These are phyloP conservation scores for Aspergillus sp. DNA, from an alignment of 2,329 filamentous ascomycete genomes.

Conservation along the genomic window DNA sequence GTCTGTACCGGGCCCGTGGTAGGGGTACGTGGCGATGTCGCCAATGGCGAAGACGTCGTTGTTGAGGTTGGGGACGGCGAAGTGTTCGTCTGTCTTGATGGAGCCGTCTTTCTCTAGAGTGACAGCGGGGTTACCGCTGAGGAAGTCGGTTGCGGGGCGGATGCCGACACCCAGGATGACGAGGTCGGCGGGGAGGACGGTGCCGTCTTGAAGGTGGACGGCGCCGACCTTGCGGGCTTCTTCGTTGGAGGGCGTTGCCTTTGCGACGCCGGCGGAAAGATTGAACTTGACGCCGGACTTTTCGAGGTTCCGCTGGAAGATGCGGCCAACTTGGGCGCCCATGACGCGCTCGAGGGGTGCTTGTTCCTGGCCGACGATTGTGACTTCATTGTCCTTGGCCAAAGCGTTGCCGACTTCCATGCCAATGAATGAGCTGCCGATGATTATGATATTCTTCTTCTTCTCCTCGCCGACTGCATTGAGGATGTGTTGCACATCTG, in stretches of 20 bases:
- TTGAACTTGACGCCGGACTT: constrained; percentile 88
- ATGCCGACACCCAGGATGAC: constrained; percentile 93
- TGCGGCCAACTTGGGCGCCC: constrained; percentile 76
- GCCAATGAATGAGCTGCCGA: constrained; percentile 95
- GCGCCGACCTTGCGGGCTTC: constrained; percentile 76
- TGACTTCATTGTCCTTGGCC: constrained; percentile 80
- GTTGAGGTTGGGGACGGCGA: constrained; percentile 73
- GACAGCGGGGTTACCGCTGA: constrained; percentile 72
- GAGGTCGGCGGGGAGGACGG: constrained; percentile 79
- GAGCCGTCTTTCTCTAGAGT: constrained; percentile 83
- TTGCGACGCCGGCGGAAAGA: constrained; percentile 79
- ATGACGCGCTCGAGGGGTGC: constrained; percentile 85
- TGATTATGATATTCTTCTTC: constrained; percentile 88
- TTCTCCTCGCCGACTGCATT: constrained; percentile 75
- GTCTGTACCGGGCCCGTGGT: constrained; percentile 83
- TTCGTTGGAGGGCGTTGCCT: constrained; percentile 72
- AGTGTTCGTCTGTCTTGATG: constrained; percentile 77
- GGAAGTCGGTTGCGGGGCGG: constrained; percentile 79
- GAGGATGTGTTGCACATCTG: constrained; percentile 77
- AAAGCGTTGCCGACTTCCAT: constrained; percentile 92
- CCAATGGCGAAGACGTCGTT: constrained; percentile 86
- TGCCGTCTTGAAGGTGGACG: constrained; percentile 84
- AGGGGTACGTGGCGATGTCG: constrained; percentile 94
- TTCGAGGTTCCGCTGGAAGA: constrained; percentile 79
- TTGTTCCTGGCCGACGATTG: constrained; percentile 85